Conservation (phyloP, 371 early-diverging fungal species). For the Mortierella sp. region DNA sequence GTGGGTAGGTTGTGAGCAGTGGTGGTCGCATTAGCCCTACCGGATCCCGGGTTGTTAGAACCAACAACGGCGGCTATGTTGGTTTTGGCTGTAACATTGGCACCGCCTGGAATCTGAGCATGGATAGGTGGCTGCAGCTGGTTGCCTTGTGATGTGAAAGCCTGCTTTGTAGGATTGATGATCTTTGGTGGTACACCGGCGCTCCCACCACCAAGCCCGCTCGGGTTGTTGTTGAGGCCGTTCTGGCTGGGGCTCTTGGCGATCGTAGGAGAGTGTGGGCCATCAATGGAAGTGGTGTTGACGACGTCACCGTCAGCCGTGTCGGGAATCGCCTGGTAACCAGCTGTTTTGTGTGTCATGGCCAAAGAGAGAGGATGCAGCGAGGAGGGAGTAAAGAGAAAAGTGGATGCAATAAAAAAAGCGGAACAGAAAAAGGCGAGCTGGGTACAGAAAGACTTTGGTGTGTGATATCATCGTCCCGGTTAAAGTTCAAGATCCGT, state of each 20-base stretch:
- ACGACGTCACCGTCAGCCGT: background rate
- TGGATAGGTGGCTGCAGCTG: constrained; percentile 47
- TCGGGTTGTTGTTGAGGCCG: constrained; percentile 21
- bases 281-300: background rate
- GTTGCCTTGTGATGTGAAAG: constrained; percentile 30
- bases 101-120: constrained; percentile 35
- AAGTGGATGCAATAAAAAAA: background rate
- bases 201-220: constrained; percentile 22
- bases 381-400: background rate
- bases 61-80: constrained; percentile 21
- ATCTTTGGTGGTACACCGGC: constrained; percentile 54
- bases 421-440: background rate
- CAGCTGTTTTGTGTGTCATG: constrained; percentile 31
- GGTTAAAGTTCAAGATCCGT: background rate
- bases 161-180: constrained; percentile 51
- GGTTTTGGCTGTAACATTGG: constrained; percentile 26
- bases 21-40: constrained; percentile 8
- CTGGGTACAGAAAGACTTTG: background rate
- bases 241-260: constrained; percentile 30
- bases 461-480: constrained; percentile 1
- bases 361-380: background rate
- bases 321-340: constrained; percentile 30
- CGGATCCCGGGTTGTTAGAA: constrained; percentile 6
- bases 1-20: constrained; percentile 27
- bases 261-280: constrained; percentile 3